Conservation (phyloP, 2,329 filamentous ascomycete genomes). For the Beauveria asiatica region DNA sequence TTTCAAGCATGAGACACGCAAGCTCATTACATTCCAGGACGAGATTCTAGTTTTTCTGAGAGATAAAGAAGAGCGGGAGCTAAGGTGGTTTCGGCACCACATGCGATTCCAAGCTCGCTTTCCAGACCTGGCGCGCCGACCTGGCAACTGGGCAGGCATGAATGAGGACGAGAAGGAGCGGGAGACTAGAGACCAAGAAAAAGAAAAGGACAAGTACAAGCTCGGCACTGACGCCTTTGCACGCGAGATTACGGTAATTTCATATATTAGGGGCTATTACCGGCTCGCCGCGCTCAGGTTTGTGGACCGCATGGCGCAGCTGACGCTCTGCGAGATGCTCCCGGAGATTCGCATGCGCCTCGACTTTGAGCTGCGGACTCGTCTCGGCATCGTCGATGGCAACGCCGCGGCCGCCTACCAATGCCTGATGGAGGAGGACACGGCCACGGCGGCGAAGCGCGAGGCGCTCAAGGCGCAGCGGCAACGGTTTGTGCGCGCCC, state of each 20-base stretch:
- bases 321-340: conserved; percentile 40
- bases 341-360: conserved; percentile 34
- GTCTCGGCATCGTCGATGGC: conserved; percentile 31
- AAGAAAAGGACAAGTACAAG: conserved; percentile 35
- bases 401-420: conserved; percentile 26
- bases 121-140: conserved; percentile 19
- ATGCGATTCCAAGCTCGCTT: conserved; percentile 38
- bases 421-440: conserved; percentile 41
- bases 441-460: conserved; percentile 31
- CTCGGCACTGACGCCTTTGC: conserved; percentile 51
- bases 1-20: conserved; percentile 44
- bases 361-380: conserved; percentile 33
- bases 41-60: conserved; percentile 38
- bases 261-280: conserved; percentile 61
- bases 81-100: conserved; percentile 41
- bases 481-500: conserved; percentile 38
- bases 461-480: conserved; percentile 34
- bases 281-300: conserved; percentile 57
- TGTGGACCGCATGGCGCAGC: conserved; percentile 44
- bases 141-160: conserved; percentile 35
- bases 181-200: conserved; percentile 34
- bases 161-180: conserved; percentile 37
- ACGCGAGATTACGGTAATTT: conserved; percentile 52
- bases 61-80: conserved; percentile 33
- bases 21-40: conserved; percentile 50